A percentile compares a stretch with the other conserved stretches of the same genome.
These are phyloP conservation scores for Alternaria hordeiaustralica DNA, from an alignment of 2,329 filamentous ascomycete species.

Conservation along the genomic window DNA sequence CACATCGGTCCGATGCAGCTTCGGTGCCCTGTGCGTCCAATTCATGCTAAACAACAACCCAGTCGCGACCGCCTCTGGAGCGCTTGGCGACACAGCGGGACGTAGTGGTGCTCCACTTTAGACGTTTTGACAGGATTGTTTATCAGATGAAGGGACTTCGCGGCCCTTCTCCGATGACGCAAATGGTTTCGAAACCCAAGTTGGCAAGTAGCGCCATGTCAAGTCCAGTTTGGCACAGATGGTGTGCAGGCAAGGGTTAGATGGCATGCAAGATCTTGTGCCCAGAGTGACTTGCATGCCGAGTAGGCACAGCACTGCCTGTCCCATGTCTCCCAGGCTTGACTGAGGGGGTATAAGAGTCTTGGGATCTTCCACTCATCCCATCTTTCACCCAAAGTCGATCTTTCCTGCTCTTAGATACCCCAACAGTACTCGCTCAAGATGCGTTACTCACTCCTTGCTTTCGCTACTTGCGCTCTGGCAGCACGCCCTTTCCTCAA, in stretches of 20 bases:
- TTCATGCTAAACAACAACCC: constrained; percentile 12
- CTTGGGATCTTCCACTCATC: not conserved
- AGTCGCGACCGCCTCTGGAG: constrained; percentile 3
- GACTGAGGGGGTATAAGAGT: constrained; percentile 9
- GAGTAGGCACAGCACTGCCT: not conserved
- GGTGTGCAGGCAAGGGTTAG: constrained; percentile 5
- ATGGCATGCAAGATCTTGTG: not conserved
- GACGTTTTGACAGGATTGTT: constrained; percentile 4
- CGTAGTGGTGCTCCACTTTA: constrained; percentile 8
- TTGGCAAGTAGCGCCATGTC: constrained; percentile 2
- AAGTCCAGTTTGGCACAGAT: constrained; percentile 3
- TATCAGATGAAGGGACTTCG: constrained; percentile 3
- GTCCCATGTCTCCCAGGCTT: not conserved
- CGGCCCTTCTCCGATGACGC: constrained; percentile 11
- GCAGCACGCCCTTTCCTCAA: constrained; percentile 44
- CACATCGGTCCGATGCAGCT: constrained; percentile 15
- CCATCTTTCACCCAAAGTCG: not conserved
- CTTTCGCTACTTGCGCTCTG: constrained; percentile 34
- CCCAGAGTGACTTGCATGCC: not conserved
- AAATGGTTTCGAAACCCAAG: constrained; percentile 10
- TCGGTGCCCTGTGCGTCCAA: constrained; percentile 5
- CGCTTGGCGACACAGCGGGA: constrained; percentile 14
- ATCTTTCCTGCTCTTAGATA: constrained; percentile 3
- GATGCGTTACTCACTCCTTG: constrained; percentile 31
- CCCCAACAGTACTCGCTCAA: constrained; percentile 7